Evolutionary conservation across 2,329 filamentous ascomycete genomes (phyloP), one percentile per base, ranked within the genome.

Genomic region (Microdochium paspali): DNA sequence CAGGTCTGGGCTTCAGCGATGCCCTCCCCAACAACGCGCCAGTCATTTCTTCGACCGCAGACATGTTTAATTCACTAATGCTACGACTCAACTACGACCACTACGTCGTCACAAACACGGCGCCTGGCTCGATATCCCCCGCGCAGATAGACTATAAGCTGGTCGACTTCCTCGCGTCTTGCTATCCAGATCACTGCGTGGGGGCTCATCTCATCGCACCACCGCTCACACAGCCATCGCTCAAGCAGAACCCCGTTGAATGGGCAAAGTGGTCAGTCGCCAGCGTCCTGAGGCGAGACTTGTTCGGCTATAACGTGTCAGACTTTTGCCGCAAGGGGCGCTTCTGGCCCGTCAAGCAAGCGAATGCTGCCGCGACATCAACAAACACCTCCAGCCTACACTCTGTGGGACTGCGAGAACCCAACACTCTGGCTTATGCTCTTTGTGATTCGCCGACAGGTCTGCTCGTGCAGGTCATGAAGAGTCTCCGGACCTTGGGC

Each of bases 1-100:
- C 83, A 0, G 82, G 82, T 0, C 67, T 84, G 43, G 82, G 80
- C 15, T 87, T 86, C 57, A 84, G 81, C 59, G 81, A 85, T 59
- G 68, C 80, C 2, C 68, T 82, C 32, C 66, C 70, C 1, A 68
- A 69, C 47, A 72, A 73, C 44, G 64, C 63, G 7, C 67, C 73
- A 56, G 70, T 73, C n/a, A 61, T 80, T 47, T 58, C 67, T 5
- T 66, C 72, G 12, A 78, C 79, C 1, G 80, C 79, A 1, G 68
- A 70, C 2, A 62, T 82, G 12, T 71, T 85, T 46, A 66, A 82
- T 55, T 61, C 56, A 1, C 57, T 87, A 47, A 87, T 87, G 83
- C 61, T 61, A 45, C 69, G 75, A 24, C 64, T 86, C 6, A 74
- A 71, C 1, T 86, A 87, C 56, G 51, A 66, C 10, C 61, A 70